Evolutionary conservation across 164 flowering plant genomes (phyloP), one percentile per base, ranked within the genome.

Genomic region (Malania oleifera): DNA sequence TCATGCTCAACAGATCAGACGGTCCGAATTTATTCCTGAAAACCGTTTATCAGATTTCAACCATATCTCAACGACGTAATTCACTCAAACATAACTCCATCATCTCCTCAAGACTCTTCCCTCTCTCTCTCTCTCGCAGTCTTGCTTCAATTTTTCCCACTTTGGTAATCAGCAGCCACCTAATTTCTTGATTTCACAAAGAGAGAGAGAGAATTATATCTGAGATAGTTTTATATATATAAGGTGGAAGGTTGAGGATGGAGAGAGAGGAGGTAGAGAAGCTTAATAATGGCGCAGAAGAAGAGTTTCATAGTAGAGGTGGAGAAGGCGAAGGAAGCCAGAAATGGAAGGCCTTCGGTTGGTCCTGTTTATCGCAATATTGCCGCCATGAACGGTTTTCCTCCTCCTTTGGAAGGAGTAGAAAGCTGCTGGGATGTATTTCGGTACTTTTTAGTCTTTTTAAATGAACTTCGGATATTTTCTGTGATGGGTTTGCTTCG

Each of bases 241-340:
- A 43, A 15, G 17, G 8, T 17, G 15, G 5, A 43, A 17, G 20
- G 46, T 8, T 15, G n/a, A n/a, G 20, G 15, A 40, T 4, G n/a
- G 17, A 11, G 44, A 4, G 44, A 40, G 44, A 40, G 44, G 6
- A 31, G 35, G 4, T 31, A 9, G 9, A 31, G 35, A 9, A 31
- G 44, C 18, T 11, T 5, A 15, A 48, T 6, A 20, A 52, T 52
- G 55, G 55, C 37, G 55, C n/a, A 27, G 37, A 52, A 28, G 37
- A 52, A 28, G 37, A 52, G 55, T 18, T 52, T 26, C 55, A 15
- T 52, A 1, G 55, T 52, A 28, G 55, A 52, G 23, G 55, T 52
- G 5, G 55, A 28, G 55, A 28, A 52, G 55, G 55, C 55, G 11
- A 52, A 17, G 37, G 38, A 15, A 26, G 55, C 55, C 7, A 27